Base-by-base conservation (phyloP, 306 rosid species). In the Dryas alaskensis region DNA sequence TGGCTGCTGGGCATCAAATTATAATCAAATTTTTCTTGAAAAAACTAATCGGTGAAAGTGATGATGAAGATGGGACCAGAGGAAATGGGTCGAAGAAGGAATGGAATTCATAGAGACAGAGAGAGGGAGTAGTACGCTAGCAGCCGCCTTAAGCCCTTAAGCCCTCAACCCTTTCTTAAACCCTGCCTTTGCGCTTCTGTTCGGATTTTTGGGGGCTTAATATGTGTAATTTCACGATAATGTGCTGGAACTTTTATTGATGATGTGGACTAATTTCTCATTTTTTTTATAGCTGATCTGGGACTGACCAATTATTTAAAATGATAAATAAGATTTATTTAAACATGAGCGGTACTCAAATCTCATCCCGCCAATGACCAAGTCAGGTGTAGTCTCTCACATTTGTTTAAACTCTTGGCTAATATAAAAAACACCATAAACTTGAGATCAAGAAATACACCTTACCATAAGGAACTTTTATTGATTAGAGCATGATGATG, bases 1-100 rank as follows among this genome's bases (percentile, higher is more conserved):
- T 48, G 65, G 68, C 53, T 10, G 47, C 57, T 68, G 85, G 84
- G 79, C 92, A 89, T 92, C 75, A 88, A 84, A 75, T 76, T 76
- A 59, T 5, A n/a, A 10, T 39, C 22, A 60, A 76, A 22, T 58
- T 22, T 42, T 39, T 25, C 66, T 14, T 19, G 60, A n/a, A 4
- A 42, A 42, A 25, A 54, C 66, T 48, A 39, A 67, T 40, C 17
- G 51, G 69, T 10, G 25, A 19, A 60, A 25, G 17, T 52, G 57
- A 13, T 52, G 52, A 70, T 19, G 78, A 52, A 4, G 2, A 4
- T 58, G 17, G 43, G 75, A 47, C 47, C 13, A 43, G 65, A 53
- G 47, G 39, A 53, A 63, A 39, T 48, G 22, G 43, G 54, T 37
- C n/a, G 12, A 79, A 54, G 55, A 68, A 17, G 69, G 31, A 77